Conservation (phyloP, 148 eudicot species). For the Cornus suecica region DNA sequence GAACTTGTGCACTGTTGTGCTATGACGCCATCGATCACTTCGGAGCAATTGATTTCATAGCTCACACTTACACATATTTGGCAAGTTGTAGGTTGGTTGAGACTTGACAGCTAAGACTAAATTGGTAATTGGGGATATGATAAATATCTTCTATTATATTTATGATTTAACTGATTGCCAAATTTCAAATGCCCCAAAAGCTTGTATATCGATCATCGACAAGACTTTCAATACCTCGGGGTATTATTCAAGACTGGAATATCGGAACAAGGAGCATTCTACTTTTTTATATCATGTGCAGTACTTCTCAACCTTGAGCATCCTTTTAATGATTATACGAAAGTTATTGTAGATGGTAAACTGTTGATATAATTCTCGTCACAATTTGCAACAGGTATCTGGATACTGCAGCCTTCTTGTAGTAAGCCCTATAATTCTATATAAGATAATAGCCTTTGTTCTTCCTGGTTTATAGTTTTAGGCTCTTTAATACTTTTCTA, state of each 20-base stretch:
- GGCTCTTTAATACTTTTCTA: conserved; percentile 92
- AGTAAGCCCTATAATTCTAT: conserved; percentile 88
- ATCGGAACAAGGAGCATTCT: not conserved
- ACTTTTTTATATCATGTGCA: not conserved
- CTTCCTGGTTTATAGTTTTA: conserved; percentile 90
- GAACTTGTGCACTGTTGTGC: too few species aligned
- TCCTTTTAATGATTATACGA: not conserved
- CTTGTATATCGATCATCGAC: too few species aligned
- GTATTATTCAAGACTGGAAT: not conserved
- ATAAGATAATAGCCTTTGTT: conserved; percentile 91
- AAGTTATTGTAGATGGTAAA: not conserved
- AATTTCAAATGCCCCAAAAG: too few species aligned
- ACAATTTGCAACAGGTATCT: conserved; percentile 67
- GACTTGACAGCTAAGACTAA: not conserved
- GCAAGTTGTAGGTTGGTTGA: not conserved
- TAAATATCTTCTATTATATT: not conserved
- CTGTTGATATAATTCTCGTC: not conserved
- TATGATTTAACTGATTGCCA: not conserved
- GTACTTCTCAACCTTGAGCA: not conserved
- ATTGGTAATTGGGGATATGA: not conserved
- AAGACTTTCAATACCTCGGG: not conserved
- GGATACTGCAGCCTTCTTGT: conserved; percentile 95
- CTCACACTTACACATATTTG: not conserved
- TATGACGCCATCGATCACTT: too few species aligned
- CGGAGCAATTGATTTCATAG: not conserved